Percentiles rank a stretch among this genome's conserved stretches.
These are phyloP conservation scores for Aegilops speltoides DNA, from an alignment of 176 grass and related monocot species.

Conservation along the genomic window DNA sequence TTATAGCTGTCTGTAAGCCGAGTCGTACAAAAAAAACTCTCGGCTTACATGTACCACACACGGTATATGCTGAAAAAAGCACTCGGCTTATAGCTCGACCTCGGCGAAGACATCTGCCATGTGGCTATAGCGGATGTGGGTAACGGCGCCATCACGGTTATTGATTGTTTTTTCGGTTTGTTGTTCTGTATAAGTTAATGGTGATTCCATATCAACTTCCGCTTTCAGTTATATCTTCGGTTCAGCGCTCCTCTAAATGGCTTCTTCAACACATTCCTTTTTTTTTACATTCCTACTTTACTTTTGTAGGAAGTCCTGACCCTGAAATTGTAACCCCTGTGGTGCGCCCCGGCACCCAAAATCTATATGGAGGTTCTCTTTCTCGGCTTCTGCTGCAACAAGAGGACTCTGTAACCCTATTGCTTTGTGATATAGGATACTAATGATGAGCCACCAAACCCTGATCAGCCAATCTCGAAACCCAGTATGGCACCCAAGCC, in stretches of 20 bases:
- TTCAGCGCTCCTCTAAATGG: neutral
- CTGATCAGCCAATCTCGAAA: slow-evolving; percentile 51
- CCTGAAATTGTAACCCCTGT: slow-evolving; percentile 25
- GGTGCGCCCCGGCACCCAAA: slow-evolving; percentile 46
- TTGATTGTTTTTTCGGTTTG: neutral
- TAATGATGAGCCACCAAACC: slow-evolving; percentile 52
- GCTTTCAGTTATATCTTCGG: slow-evolving; percentile 1
- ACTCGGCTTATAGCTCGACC: no score
- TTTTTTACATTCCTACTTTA: neutral
- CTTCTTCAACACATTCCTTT: slow-evolving; percentile 13
- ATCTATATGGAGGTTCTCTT: slow-evolving; percentile 59
- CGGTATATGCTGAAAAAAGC: no score
- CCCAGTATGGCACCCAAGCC: neutral
- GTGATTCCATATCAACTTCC: neutral
- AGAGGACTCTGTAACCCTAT: neutral
- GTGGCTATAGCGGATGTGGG: no score
- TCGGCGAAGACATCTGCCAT: no score
- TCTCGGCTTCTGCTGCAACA: no score
- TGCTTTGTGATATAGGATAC: slow-evolving; percentile 41
- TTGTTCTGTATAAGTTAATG: neutral
- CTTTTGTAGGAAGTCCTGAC: slow-evolving; percentile 28
- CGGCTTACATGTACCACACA: no score
- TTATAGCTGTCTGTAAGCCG: no score
- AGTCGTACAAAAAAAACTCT: no score
- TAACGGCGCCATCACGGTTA: neutral